phyloP scores from a whole-genome alignment of 2,329 filamentous ascomycete genomes.

The Trichophyton equinum region DNA sequence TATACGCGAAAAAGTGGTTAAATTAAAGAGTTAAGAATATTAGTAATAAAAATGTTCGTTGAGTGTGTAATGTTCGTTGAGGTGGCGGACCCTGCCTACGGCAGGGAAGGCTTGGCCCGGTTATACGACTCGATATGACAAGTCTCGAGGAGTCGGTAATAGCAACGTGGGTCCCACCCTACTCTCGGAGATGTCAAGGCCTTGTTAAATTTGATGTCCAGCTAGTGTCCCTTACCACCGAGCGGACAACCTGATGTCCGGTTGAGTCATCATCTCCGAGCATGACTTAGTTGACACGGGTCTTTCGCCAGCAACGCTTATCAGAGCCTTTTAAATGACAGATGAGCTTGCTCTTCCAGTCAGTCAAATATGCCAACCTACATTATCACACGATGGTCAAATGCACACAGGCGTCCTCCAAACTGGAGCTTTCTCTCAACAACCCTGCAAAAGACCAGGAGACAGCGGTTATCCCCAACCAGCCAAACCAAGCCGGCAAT shows the following conservation, averaged over 20 bases:
- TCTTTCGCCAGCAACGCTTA: background rate
- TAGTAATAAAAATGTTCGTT: too few relatives aligned
- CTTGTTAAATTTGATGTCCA: constrained; percentile 1
- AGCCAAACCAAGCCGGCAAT: background rate
- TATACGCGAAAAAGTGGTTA: too few relatives aligned
- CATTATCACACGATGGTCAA: constrained; percentile 4
- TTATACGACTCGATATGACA: too few relatives aligned
- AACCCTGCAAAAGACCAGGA: background rate
- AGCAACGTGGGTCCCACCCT: too few relatives aligned
- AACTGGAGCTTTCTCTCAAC: constrained; percentile 1
- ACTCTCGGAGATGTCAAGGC: background rate
- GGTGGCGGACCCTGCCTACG: too few relatives aligned
- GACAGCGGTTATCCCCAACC: background rate
- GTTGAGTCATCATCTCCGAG: constrained; percentile 7
- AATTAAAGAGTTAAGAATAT: too few relatives aligned
- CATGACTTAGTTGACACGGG: background rate
- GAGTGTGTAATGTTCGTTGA: too few relatives aligned
- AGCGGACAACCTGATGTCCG: background rate
- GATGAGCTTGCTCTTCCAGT: background rate
- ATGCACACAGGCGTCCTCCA: background rate
- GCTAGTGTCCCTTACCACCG: constrained; percentile 4
- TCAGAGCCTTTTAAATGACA: background rate
- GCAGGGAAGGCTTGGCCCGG: too few relatives aligned
- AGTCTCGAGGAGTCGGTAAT: too few relatives aligned
- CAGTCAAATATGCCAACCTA: constrained; percentile 4